Evolutionary conservation across 345 rosid species (phyloP), one percentile per base, ranked within the genome.

Genomic region (Gossypioides kirkii): DNA sequence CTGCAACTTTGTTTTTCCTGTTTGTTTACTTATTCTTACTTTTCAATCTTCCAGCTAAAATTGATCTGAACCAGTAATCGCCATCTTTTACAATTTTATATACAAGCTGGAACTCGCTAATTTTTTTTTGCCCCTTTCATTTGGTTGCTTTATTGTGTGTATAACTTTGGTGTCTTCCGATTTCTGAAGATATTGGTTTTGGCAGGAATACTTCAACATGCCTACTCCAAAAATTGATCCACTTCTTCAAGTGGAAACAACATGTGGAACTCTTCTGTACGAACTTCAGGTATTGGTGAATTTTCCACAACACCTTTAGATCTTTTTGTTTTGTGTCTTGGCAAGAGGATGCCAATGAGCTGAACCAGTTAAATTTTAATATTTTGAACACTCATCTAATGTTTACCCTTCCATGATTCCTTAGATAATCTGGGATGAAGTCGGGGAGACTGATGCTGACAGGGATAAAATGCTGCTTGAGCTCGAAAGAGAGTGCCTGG

Each of bases 401-500:
- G 26, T 60, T 23, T 46, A 42, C 2, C 4, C 41, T 64, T 36
- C 45, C 38, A 20, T 76, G 56, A 2, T 69, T 74, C 23, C 1
- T 60, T 71, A 92, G 99, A 86, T 91, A 60, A 95, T 92, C 46
- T 92, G 98, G 98, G 89, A 90, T 85, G 99, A 96, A 84, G 93
- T 96, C 61, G 98, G 99, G 82, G 99, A 95, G 84, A 72, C 88
- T 1, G 91, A 91, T 72, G 52, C 83, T 25, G 97, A 93, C n/a
- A 86, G 93, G 79, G 99, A 95, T 66, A 82, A 86, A 77, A 91
- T 91, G 97, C 76, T 95, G 70, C 89, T 89, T 38, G 98, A 95
- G 81, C 94, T 95, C 52, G 98, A 95, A 74, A 93, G 84, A 76
- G 98, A 95, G 77, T 95, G 99, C 78, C 86, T 93, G 45, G 90